Evolutionary conservation across 169 alveolate genomes (phyloP).

Genomic region (Perkinsus chesapeaki): DNA sequence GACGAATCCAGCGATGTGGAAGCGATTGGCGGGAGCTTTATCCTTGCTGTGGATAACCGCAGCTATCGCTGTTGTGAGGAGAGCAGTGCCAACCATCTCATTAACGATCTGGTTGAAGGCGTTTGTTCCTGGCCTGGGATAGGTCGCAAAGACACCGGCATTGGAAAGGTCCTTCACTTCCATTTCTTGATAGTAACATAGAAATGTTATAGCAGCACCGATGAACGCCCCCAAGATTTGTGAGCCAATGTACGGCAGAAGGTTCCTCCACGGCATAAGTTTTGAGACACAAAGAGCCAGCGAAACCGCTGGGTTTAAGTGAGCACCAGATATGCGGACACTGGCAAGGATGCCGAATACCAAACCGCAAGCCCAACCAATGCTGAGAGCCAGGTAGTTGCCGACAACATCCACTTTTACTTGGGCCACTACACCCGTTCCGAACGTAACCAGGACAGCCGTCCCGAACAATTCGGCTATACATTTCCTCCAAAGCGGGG

Average conservation of each 20-base stretch:
- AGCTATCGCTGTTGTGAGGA: slow-evolving; percentile 28
- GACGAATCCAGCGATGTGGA: slow-evolving; percentile 26
- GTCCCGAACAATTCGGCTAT: not conserved
- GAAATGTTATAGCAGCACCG: slow-evolving; percentile 26
- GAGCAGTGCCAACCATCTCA: slow-evolving; percentile 33
- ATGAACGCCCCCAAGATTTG: slow-evolving; percentile 34
- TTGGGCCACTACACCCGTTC: not conserved
- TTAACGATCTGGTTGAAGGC: slow-evolving; percentile 19
- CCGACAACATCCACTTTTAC: not conserved
- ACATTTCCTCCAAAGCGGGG: not conserved
- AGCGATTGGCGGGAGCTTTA: slow-evolving; percentile 21
- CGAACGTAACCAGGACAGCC: not conserved
- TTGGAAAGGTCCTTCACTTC: slow-evolving; percentile 24
- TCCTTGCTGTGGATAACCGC: slow-evolving; percentile 19
- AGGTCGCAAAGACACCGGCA: not conserved
- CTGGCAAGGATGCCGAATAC: slow-evolving; percentile 29
- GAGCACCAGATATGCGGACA: slow-evolving; percentile 38
- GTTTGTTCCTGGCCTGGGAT: not conserved
- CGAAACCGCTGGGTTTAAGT: slow-evolving; percentile 37
- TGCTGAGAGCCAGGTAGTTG: slow-evolving; percentile 28
- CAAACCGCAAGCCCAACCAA: slow-evolving; percentile 40
- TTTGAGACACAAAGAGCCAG: slow-evolving; percentile 19
- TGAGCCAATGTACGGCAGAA: slow-evolving; percentile 28
- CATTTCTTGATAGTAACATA: slow-evolving; percentile 20
- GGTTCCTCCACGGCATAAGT: slow-evolving; percentile 26